Evolutionary conservation across 129 eudicot species (phyloP).

Genomic region (Centella asiatica): DNA sequence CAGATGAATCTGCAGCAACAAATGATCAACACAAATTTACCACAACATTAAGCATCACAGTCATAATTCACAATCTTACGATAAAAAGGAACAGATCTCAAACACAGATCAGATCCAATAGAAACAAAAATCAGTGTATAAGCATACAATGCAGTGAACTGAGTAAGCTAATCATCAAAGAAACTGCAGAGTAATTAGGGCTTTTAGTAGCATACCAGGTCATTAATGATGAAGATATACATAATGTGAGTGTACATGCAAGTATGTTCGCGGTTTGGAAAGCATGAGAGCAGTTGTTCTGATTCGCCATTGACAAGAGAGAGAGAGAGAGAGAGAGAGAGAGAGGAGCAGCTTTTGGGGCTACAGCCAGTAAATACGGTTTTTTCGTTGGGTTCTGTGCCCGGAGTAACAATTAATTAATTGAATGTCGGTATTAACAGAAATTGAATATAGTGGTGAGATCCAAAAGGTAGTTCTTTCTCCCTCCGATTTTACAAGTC

Average conservation of each 20-base stretch:
- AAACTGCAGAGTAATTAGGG: slow-evolving; percentile 31
- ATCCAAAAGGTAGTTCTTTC: too few relatives aligned
- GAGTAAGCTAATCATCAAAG: neutral
- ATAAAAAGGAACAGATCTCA: slow-evolving; percentile 30
- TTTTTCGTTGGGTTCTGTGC: slow-evolving; percentile 10
- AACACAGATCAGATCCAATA: slow-evolving; percentile 31
- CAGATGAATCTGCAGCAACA: slow-evolving; percentile 31
- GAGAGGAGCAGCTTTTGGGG: slow-evolving; percentile 12
- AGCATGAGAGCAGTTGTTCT: slow-evolving; percentile 22
- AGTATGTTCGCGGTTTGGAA: slow-evolving; percentile 15
- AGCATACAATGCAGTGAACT: neutral
- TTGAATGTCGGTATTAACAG: too few relatives aligned
- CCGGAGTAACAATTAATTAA: too few relatives aligned
- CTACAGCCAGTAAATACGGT: slow-evolving; percentile 25
- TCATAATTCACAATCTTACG: neutral
- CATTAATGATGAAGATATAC: slow-evolving; percentile 8
- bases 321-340: neutral
- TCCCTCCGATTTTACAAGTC: too few relatives aligned
- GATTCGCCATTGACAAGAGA: slow-evolving; percentile 43
- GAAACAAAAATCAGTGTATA: neutral
- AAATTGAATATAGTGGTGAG: neutral
- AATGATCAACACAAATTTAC: neutral
- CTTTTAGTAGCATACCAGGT: slow-evolving; percentile 25
- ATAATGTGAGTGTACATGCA: neutral
- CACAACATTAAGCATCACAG: neutral